These are phyloP conservation scores for Malus sieversii DNA, from an alignment of 306 rosid genomes.

Conservation along the genomic window DNA sequence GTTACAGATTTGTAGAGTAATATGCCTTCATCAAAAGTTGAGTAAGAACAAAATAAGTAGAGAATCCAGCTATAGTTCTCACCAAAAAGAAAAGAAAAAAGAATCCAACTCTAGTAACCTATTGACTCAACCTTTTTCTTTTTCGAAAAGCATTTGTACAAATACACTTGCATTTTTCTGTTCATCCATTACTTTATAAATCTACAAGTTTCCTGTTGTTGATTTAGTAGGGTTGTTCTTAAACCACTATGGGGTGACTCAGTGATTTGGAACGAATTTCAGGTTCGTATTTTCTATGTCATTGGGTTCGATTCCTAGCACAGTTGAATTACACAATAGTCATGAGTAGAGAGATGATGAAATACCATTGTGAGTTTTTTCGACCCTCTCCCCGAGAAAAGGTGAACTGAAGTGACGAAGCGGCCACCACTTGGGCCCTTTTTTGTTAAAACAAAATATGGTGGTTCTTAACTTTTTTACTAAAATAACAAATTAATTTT, in stretches of 20 bases:
- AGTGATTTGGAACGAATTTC: too few relatives aligned
- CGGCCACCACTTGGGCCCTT: too few relatives aligned
- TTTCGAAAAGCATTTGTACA: neutral
- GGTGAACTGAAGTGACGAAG: too few relatives aligned
- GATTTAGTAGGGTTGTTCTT: neutral
- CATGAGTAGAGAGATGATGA: too few relatives aligned
- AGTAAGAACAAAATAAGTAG: neutral
- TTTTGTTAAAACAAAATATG: neutral
- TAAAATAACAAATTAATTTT: neutral
- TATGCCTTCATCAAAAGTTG: neutral
- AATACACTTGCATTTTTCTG: neutral
- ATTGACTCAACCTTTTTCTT: neutral
- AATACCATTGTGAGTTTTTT: too few relatives aligned
- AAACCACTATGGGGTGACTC: neutral
- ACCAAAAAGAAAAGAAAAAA: neutral
- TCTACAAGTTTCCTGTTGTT: neutral
- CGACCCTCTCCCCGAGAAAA: accelerated
- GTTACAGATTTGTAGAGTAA: neutral
- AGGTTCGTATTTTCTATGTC: too few relatives aligned
- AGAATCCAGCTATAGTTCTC: neutral
- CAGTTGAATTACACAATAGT: too few relatives aligned
- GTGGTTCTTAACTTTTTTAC: neutral
- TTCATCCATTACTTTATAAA: neutral
- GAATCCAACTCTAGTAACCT: neutral
- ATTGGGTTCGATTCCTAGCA: too few relatives aligned